Base-by-base conservation (phyloP, 1,139 yeast species). In the Insectozyma bohioensis region DNA sequence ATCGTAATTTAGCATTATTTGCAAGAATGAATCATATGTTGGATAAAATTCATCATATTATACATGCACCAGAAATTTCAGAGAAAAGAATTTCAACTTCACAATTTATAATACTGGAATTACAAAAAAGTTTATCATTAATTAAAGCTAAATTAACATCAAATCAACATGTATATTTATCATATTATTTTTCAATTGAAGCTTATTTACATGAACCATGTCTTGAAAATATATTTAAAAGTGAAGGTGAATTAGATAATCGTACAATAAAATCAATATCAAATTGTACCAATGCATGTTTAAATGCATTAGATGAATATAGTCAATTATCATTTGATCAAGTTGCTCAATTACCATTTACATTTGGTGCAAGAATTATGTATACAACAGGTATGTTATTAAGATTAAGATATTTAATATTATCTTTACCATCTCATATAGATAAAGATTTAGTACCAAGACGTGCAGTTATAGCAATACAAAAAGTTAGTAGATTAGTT, bases 141-240 rank as follows among this genome's bases (percentile, higher is more conserved):
- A 52, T 78, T 22, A 65, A 59, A 39, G 39, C 41, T 12, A 54
- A 56, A 29, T 67, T 80, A 15, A 52, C 59, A 3, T 46, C 54
- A 4, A 57, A 61, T 20, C 66, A 73, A 34, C 66, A 67, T 41
- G 59, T 67, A 7, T 51, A 68, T 23, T 52, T 72, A 49, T 67
- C 82, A 0, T 80, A 72, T 53, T 73, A 67, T 44, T 75, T 74
- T 44, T 74, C 92, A 0, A 79, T 84, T 10, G 86, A 83, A 45
- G 90, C 92, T 0, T 83, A 78, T 49, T 58, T 86, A 12, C 84
- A 83, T 53, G 94, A 81, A 50, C 78, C 78, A 4, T 67, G 63
- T 24, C 51, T 74, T 34, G 72, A 65, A 39, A 62, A 54, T 35
- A 56, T 53, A 22, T 55, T 48, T 18, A 27, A 46, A 28, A 35